Evolutionary conservation across 495 filamentous ascomycete species (phyloP).

Genomic region (Hypoxylon fragiforme): DNA sequence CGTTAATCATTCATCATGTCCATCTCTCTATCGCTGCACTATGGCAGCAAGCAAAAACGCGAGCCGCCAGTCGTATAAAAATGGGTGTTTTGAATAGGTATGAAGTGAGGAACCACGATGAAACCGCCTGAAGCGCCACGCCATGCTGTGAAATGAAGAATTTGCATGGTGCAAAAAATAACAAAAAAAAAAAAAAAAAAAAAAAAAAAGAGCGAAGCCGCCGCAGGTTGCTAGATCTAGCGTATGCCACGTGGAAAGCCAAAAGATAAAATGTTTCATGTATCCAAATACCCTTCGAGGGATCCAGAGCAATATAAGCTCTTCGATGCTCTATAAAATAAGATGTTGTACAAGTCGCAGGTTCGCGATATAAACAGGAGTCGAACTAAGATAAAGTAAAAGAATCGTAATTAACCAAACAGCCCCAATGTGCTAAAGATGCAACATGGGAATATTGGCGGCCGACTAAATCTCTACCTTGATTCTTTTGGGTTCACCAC

Average conservation of each 20-base stretch:
- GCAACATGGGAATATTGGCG: background rate
- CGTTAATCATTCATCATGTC: slow-evolving; percentile 37
- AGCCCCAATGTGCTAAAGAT: too few species aligned
- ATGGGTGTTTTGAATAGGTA: slow-evolving; percentile 8
- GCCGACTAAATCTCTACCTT: slow-evolving; percentile 42
- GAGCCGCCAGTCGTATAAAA: slow-evolving; percentile 16
- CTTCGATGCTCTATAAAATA: slow-evolving; percentile 14
- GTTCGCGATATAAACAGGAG: slow-evolving; percentile 15
- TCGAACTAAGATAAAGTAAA: background rate
- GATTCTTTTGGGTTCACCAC: slow-evolving; percentile 48
- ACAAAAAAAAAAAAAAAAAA: slow-evolving; percentile 25
- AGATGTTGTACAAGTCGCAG: slow-evolving; percentile 24
- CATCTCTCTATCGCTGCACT: slow-evolving; percentile 39
- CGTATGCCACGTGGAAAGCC: slow-evolving; percentile 26
- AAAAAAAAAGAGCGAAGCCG: slow-evolving; percentile 27
- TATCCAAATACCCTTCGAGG: slow-evolving; percentile 19
- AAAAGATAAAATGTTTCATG: slow-evolving; percentile 13
- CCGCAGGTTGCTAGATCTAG: slow-evolving; percentile 9
- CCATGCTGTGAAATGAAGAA: slow-evolving; percentile 35
- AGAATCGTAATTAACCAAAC: background rate
- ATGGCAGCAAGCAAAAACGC: slow-evolving; percentile 5
- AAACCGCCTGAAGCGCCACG: slow-evolving; percentile 33
- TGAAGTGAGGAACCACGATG: slow-evolving; percentile 19
- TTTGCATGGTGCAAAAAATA: slow-evolving; percentile 33
- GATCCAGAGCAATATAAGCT: slow-evolving; percentile 6